These are phyloP conservation scores for Penicillium sp. DNA, from an alignment of 2,329 filamentous ascomycete genomes.

Conservation along the genomic window DNA sequence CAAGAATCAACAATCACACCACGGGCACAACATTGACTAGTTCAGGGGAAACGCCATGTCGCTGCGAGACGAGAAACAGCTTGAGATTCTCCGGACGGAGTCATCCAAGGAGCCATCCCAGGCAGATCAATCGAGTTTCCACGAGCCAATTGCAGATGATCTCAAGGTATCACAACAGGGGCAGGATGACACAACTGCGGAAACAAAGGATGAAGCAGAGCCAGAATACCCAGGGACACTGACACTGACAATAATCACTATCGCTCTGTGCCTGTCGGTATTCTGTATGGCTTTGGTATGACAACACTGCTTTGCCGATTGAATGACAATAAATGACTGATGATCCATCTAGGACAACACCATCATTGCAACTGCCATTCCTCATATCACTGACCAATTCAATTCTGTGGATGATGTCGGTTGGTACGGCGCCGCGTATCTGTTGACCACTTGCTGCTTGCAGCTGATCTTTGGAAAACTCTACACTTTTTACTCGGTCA, in stretches of 20 bases:
- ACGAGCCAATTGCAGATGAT: too few relatives aligned
- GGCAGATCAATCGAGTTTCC: too few relatives aligned
- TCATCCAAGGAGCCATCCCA: too few relatives aligned
- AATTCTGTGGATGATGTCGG: conserved; percentile 30
- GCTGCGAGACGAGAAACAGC: too few relatives aligned
- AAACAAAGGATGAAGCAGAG: too few relatives aligned
- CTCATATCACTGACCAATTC: conserved; percentile 23
- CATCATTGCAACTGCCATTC: conserved; percentile 31
- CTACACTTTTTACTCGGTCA: conserved; percentile 40
- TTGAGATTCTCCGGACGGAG: too few relatives aligned
- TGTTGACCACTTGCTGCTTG: conserved; percentile 35
- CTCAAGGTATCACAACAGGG: too few relatives aligned
- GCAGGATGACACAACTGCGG: too few relatives aligned
- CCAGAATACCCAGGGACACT: conserved; percentile 1
- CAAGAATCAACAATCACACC: too few relatives aligned
- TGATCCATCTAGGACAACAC: background rate
- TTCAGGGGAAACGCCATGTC: too few relatives aligned
- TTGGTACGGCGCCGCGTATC: conserved; percentile 36
- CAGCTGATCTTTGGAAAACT: conserved; percentile 38
- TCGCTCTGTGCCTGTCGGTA: conserved; percentile 1
- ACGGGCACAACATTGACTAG: too few relatives aligned
- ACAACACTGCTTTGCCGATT: background rate
- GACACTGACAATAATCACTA: background rate
- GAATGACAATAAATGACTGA: background rate
- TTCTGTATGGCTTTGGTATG: conserved; percentile 5